Evolutionary conservation across 768 basidiomycete genomes (phyloP).

Genomic region (Lactarius akahatsu): DNA sequence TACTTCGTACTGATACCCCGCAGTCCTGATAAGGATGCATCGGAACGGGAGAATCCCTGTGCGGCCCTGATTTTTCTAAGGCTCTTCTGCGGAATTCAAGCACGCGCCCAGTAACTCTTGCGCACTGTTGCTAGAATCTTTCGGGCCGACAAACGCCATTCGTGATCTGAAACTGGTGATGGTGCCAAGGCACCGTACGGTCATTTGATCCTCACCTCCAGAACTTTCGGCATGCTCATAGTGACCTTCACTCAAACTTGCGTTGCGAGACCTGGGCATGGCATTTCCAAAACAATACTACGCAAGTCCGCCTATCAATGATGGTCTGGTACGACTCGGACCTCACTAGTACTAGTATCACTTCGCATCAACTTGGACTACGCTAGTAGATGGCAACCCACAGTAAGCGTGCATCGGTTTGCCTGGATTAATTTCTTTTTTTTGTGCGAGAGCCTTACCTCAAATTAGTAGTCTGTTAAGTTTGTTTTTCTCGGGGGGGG

Average conservation of each 20-base stretch:
- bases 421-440: too few species aligned
- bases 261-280: slow-evolving; percentile 8
- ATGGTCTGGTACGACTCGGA: too few species aligned
- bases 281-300: too few species aligned
- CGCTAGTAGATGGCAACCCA: too few species aligned
- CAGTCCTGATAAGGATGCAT: slow-evolving; percentile 16
- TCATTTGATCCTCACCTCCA: slow-evolving; percentile 16
- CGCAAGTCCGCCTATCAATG: not conserved
- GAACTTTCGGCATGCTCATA: slow-evolving; percentile 27
- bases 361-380: too few species aligned
- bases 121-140: slow-evolving; percentile 17
- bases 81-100: not conserved
- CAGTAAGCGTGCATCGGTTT: too few species aligned
- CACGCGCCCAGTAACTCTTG: slow-evolving; percentile 19
- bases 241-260: slow-evolving; percentile 25
- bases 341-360: too few species aligned
- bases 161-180: slow-evolving; percentile 18
- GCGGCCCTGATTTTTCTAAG: not conserved
- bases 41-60: slow-evolving; percentile 23
- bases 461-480: too few species aligned
- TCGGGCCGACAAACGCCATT: slow-evolving; percentile 4
- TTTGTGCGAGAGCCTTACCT: too few species aligned
- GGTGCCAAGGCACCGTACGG: slow-evolving; percentile 19
- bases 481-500: too few species aligned
- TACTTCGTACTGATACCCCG: too few species aligned